Base-by-base conservation (phyloP, 2,329 filamentous ascomycete species). In the Claviceps fusiformis region DNA sequence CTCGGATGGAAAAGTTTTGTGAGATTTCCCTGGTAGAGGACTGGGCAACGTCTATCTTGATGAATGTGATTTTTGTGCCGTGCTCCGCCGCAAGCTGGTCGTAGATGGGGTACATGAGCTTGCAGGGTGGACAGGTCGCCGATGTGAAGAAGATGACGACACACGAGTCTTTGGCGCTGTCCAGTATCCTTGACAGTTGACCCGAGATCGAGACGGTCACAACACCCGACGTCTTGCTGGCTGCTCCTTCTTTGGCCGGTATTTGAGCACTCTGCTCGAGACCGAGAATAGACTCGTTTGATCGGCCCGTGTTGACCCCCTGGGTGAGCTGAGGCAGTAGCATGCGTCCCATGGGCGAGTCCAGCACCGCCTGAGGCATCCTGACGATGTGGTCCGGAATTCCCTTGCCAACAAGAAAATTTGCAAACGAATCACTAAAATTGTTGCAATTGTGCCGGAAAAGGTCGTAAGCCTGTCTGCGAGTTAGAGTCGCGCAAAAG, bases 391-490 rank as follows among this genome's bases (percentile, higher is more conserved):
- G 84, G 1, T 84, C 79, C 0, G 93, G 93, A 57, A 97, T 97
- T 3, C 89, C 87, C 62, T 84, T 87, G 27, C 93, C 92, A 1
- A 96, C 75, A 0, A 97, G 75, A 59, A 97, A 97, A 69, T 88
- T 93, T 59, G 89, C 76, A 61, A 97, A 85, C 58, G 95, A 90
- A 65, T 97, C 92, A 3, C 87, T 89, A 70, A 97, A 98, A 69
- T 96, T 96, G 73, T 97, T 98, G 74, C 92, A 97, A 67, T 98
- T 98, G 70, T 96, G 90, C 62, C 73, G 88, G 68, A 80, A 95
- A 5, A 96, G 73, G 65, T 96, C 89, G 65, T 97, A 97, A 0
- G 88, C 87, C 81, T 89, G 60, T 19, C 9, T n/a, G 9, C 53
- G 6, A 11, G 4, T 31, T 29, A 46, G 6, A 35, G 43, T 41